These are phyloP conservation scores for Carallia brachiata DNA, from an alignment of 345 rosid species.

Conservation along the genomic window DNA sequence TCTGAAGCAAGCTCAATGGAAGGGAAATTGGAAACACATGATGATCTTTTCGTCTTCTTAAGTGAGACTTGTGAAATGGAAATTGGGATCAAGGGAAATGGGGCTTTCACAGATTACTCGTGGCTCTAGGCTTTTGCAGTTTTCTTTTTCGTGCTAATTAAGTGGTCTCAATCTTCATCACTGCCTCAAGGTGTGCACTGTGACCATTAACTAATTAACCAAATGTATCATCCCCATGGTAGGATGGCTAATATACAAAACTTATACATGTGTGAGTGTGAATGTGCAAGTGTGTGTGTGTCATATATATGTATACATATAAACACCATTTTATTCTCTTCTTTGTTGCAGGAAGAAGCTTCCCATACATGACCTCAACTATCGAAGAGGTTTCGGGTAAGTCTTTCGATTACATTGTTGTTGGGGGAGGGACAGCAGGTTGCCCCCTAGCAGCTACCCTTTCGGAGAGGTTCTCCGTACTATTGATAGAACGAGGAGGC, in stretches of 20 bases:
- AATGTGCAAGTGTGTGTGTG: too few relatives aligned
- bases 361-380: slow-evolving; percentile 61
- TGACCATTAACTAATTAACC: too few relatives aligned
- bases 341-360: slow-evolving; percentile 33
- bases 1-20: background rate
- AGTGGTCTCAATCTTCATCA: slow-evolving; percentile 15
- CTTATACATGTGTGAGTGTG: too few relatives aligned
- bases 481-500: slow-evolving; percentile 64
- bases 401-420: slow-evolving; percentile 72
- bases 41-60: background rate
- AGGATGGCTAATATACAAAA: too few relatives aligned
- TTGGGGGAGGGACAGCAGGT: slow-evolving; percentile 78
- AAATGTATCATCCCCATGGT: too few relatives aligned
- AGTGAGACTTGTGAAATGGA: background rate
- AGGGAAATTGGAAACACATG: slow-evolving; percentile 2
- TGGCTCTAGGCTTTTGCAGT: slow-evolving; percentile 18
- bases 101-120: slow-evolving; percentile 2
- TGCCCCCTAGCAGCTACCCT: slow-evolving; percentile 72
- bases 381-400: slow-evolving; percentile 52
- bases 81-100: slow-evolving; percentile 6
- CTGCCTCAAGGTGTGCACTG: slow-evolving; percentile 35
- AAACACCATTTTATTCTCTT: background rate
- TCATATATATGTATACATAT: too few relatives aligned
- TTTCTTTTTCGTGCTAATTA: slow-evolving; percentile 14
- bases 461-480: slow-evolving; percentile 53